Percentiles rank a stretch among this genome's conserved stretches.
Evolutionary conservation across 352 stramenopile genomes (phyloP).

Genomic region (Phytophthora hybrid): DNA sequence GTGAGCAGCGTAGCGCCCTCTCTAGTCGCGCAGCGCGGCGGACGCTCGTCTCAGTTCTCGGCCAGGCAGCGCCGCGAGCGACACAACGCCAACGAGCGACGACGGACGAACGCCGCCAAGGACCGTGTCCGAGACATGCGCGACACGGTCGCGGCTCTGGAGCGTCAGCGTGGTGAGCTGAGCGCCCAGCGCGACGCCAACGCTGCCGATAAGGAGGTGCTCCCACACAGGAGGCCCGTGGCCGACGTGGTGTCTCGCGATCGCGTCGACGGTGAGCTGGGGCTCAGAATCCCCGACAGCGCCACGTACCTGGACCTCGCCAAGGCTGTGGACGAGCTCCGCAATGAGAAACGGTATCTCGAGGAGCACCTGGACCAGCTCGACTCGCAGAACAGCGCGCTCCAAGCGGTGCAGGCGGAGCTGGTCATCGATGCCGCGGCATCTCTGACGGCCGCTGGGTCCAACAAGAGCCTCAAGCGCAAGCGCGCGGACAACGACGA

Average conservation of each 20-base stretch:
- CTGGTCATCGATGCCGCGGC: slow-evolving; percentile 30
- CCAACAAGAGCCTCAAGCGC: slow-evolving; percentile 44
- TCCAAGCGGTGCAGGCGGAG: slow-evolving; percentile 52
- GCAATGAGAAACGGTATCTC: slow-evolving; percentile 50
- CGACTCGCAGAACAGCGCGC: slow-evolving; percentile 53
- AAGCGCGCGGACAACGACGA: slow-evolving; percentile 37
- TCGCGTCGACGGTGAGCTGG: slow-evolving; percentile 25
- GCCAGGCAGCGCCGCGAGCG: slow-evolving; percentile 53
- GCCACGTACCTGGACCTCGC: slow-evolving; percentile 48
- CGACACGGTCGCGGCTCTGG: slow-evolving; percentile 40
- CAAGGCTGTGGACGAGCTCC: slow-evolving; percentile 42
- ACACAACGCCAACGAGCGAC: slow-evolving; percentile 57
- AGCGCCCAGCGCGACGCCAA: slow-evolving; percentile 31
- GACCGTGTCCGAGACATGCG: slow-evolving; percentile 52
- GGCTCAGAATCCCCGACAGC: slow-evolving; percentile 34
- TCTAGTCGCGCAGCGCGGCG: slow-evolving; percentile 30
- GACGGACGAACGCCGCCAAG: slow-evolving; percentile 54
- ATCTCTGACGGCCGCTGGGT: slow-evolving; percentile 9
- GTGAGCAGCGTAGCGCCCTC: slow-evolving; percentile 12
- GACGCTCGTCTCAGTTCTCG: slow-evolving; percentile 51
- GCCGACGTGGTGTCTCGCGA: slow-evolving; percentile 34
- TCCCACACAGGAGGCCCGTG: slow-evolving; percentile 32
- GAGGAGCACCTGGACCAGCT: slow-evolving; percentile 54
- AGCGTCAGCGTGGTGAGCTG: slow-evolving; percentile 35
- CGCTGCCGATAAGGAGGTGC: slow-evolving; percentile 21